phyloP scores from a whole-genome alignment of 2,329 filamentous ascomycete genomes.

The Penicillium brevicompactum region DNA sequence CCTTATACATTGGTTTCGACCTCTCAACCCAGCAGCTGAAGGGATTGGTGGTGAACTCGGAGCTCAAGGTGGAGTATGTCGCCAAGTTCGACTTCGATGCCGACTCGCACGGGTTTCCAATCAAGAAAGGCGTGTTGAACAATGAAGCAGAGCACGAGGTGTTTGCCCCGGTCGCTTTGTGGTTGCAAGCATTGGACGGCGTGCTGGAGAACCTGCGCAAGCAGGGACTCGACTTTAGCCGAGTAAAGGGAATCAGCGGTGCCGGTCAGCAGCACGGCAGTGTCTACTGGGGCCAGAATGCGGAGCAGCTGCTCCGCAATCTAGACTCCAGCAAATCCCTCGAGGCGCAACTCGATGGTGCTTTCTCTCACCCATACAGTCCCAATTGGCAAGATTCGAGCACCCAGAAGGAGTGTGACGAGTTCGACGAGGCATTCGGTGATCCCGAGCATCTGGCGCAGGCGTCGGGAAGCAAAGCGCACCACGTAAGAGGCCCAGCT shows the following conservation, averaged over 20 bases:
- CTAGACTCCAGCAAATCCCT: conserved; percentile 65
- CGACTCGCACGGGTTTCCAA: conserved; percentile 75
- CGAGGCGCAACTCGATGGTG: conserved; percentile 70
- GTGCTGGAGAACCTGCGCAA: conserved; percentile 73
- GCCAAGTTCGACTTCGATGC: conserved; percentile 95
- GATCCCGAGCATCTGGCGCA: conserved; percentile 69
- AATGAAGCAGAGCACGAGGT: conserved; percentile 85
- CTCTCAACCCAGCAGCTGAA: conserved; percentile 97
- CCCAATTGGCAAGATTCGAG: conserved; percentile 99
- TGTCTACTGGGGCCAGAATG: conserved; percentile 82
- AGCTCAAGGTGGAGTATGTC: conserved; percentile 77
- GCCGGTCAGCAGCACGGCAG: conserved; percentile 98
- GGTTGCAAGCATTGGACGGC: conserved; percentile 88
- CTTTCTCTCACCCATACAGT: conserved; percentile 81
- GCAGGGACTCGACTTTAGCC: conserved; percentile 70
- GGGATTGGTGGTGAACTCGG: conserved; percentile 82
- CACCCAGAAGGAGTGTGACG: conserved; percentile 87
- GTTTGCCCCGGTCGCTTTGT: conserved; percentile 89
- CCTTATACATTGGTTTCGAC: conserved; percentile 89
- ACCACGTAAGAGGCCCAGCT: conserved; percentile 69
- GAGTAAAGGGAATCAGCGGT: conserved; percentile 80
- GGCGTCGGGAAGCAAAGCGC: conserved; percentile 86
- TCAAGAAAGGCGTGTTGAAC: conserved; percentile 84
- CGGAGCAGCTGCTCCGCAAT: conserved; percentile 63
- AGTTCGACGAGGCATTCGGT: conserved; percentile 75